phyloP scores from a whole-genome alignment of 148 eudicot genomes.

The Amaranthus cruentus region DNA sequence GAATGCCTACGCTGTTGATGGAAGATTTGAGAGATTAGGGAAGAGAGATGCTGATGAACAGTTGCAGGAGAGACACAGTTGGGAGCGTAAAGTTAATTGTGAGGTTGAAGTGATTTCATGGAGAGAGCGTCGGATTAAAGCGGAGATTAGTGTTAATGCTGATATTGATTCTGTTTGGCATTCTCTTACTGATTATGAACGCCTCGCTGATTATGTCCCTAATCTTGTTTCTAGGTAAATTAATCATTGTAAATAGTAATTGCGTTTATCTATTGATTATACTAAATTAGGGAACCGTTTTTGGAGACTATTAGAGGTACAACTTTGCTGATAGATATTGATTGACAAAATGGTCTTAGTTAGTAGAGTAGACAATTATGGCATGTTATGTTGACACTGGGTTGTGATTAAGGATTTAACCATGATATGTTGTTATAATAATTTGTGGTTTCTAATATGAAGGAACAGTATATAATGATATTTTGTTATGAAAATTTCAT shows the following conservation, averaged over 20 bases:
- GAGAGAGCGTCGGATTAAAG: slow-evolving; percentile 78
- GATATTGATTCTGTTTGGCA: slow-evolving; percentile 77
- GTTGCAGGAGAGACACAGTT: slow-evolving; percentile 37
- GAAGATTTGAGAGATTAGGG: slow-evolving; percentile 27
- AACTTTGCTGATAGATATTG: too few species aligned
- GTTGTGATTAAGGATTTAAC: too few species aligned
- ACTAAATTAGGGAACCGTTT: background rate
- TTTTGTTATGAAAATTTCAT: too few species aligned
- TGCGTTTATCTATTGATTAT: background rate
- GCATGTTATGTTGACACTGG: background rate
- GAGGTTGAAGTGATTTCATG: slow-evolving; percentile 92
- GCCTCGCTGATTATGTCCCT: slow-evolving; percentile 93
- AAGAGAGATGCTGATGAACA: slow-evolving; percentile 13
- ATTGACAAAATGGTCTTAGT: background rate
- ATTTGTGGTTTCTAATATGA: too few species aligned
- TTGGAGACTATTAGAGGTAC: too few species aligned
- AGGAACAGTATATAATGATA: too few species aligned
- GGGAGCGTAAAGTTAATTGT: slow-evolving; percentile 59
- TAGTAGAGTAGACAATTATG: background rate
- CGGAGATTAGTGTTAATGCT: slow-evolving; percentile 60
- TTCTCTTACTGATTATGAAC: slow-evolving; percentile 91
- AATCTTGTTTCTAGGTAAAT: slow-evolving; percentile 76
- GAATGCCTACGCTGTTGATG: slow-evolving; percentile 17
- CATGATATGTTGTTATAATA: too few species aligned
- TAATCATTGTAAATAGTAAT: background rate